A percentile compares a stretch with the other conserved stretches of the same genome.
Evolutionary conservation across 2,329 filamentous ascomycete species (phyloP).

Genomic region (Cercospora janseana): DNA sequence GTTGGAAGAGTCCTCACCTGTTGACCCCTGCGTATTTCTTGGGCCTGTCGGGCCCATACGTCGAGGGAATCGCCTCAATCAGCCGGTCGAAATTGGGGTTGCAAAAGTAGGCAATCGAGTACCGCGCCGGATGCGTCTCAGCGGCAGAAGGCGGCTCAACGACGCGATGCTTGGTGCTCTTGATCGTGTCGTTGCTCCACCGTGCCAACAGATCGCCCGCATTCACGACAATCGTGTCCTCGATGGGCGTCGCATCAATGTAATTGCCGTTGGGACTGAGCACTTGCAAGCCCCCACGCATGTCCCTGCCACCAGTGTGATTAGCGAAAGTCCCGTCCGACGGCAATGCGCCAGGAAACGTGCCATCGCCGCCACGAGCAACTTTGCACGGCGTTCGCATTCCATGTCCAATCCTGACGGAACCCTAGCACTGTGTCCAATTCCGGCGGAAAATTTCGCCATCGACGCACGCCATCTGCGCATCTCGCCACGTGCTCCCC

Average conservation of each 20-base stretch:
- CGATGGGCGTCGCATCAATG: constrained; percentile 78
- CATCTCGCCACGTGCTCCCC: constrained; percentile 1
- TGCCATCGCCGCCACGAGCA: constrained; percentile 6
- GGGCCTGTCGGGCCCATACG: constrained; percentile 60
- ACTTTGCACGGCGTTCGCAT: too few species aligned
- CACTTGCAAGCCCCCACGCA: constrained; percentile 58
- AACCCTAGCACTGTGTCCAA: background rate
- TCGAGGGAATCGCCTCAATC: constrained; percentile 80
- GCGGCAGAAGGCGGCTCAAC: constrained; percentile 69
- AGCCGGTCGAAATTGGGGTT: constrained; percentile 74
- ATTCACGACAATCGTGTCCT: constrained; percentile 80
- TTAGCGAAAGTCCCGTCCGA: constrained; percentile 19
- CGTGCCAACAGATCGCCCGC: constrained; percentile 81
- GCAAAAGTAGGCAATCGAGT: constrained; percentile 84
- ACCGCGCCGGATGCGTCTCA: constrained; percentile 66
- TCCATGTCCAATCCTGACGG: constrained; percentile 5
- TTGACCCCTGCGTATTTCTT: constrained; percentile 80
- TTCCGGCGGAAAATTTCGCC: too few species aligned
- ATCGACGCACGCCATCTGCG: constrained; percentile 1
- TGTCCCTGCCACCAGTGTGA: constrained; percentile 45
- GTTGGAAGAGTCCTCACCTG: too few species aligned
- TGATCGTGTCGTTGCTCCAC: constrained; percentile 82
- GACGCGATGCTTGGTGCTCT: constrained; percentile 84
- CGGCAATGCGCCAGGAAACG: too few species aligned
- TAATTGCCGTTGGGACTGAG: constrained; percentile 70